Percentiles rank a stretch among this genome's conserved stretches.
Evolutionary conservation across 2,329 filamentous ascomycete species (phyloP).

Genomic region (Thyridium curvatum): DNA sequence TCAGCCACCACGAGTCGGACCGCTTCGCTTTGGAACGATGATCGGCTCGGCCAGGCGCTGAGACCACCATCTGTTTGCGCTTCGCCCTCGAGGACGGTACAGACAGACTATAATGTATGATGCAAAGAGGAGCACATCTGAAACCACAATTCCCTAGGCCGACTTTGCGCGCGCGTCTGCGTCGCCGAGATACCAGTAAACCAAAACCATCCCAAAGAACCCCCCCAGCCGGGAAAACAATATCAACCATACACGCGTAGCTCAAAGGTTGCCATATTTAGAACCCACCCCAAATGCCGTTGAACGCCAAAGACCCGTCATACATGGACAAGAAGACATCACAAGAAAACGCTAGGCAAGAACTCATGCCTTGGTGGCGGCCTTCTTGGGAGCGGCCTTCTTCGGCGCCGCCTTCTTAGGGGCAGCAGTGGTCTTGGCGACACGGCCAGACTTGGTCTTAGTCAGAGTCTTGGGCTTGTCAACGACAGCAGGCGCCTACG

Average conservation of each 20-base stretch:
- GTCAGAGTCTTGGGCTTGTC: constrained; percentile 64
- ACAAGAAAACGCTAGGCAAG: constrained; percentile 8
- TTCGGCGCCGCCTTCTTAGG: constrained; percentile 37
- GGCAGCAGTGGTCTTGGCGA: constrained; percentile 61
- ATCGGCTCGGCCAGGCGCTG: no score
- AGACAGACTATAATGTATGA: no score
- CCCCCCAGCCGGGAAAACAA: constrained; percentile 14
- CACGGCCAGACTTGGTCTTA: constrained; percentile 83
- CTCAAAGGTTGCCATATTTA: constrained; percentile 20
- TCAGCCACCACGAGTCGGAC: no score
- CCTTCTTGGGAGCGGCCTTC: constrained; percentile 41
- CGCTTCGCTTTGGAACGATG: no score
- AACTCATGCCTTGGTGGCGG: constrained; percentile 1
- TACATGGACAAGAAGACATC: constrained; percentile 19
- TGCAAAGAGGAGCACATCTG: no score
- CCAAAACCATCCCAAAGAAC: constrained; percentile 3
- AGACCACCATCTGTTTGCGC: no score
- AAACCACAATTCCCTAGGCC: no score
- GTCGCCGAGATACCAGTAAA: no score
- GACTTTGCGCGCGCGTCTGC: no score
- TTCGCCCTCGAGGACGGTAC: no score
- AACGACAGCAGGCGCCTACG: constrained; percentile 61
- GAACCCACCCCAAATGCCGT: constrained; percentile 10
- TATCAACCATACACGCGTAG: constrained; percentile 8
- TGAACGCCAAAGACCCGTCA: constrained; percentile 1